Evolutionary conservation across 352 stramenopile species (phyloP).

Genomic region (Thalassiosira allenii): DNA sequence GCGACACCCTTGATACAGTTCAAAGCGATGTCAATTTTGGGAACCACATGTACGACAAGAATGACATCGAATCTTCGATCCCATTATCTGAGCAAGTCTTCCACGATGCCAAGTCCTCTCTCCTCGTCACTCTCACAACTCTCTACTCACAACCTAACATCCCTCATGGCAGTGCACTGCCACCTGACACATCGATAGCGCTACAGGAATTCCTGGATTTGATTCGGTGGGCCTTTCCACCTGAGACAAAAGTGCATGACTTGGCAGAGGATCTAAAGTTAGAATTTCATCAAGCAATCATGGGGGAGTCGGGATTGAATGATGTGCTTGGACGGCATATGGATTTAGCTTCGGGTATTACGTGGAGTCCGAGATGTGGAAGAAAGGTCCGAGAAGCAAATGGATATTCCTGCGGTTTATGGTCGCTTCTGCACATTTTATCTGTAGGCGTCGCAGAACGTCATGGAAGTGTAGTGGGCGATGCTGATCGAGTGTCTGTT

Average conservation of each 20-base stretch:
- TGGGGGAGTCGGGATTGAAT: constrained; percentile 23
- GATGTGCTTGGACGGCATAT: constrained; percentile 40
- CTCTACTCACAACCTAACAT: constrained; percentile 42
- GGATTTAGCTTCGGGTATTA: constrained; percentile 17
- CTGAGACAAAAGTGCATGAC: constrained; percentile 48
- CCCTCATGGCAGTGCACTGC: constrained; percentile 32
- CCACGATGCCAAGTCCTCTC: constrained; percentile 49
- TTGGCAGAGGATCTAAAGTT: constrained; percentile 45
- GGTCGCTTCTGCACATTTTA: constrained; percentile 51
- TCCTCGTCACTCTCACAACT: constrained; percentile 42
- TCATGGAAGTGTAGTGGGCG: constrained; percentile 47
- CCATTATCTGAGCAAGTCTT: constrained; percentile 44
- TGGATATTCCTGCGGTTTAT: constrained; percentile 53
- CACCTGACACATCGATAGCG: constrained; percentile 27
- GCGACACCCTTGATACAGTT: background rate
- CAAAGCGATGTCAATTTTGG: no score
- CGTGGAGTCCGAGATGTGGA: constrained; percentile 48
- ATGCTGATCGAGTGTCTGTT: constrained; percentile 41
- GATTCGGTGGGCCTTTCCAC: constrained; percentile 55
- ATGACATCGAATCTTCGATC: background rate
- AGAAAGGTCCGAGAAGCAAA: constrained; percentile 1
- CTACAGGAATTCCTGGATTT: constrained; percentile 61
- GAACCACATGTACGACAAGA: no score
- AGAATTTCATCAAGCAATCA: constrained; percentile 37
- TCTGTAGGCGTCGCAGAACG: constrained; percentile 51